Base-by-base conservation (phyloP, 768 basidiomycete species). In the Porpolomopsis calyptriformis region DNA sequence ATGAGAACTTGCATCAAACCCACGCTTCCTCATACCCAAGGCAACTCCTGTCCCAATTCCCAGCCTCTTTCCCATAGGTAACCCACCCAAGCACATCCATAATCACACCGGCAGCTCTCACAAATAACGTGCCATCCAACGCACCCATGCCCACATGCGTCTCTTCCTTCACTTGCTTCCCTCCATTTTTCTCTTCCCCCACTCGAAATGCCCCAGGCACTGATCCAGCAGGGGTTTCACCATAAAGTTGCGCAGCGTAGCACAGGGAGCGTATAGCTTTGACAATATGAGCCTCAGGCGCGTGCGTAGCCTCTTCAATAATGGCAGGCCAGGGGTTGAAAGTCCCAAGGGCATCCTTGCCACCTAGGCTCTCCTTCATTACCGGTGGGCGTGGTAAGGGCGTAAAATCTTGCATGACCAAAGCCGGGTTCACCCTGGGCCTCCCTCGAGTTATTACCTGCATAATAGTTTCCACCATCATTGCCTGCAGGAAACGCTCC, bases 21-120 rank as follows among this genome's bases (percentile, higher is more conserved):
- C 78, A 80, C 9, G 77, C 74, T 7, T 69, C 76, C 47, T 79
- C 75, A 76, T 77, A 80, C 1, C 77, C 78, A 33, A 78, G 59
- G 2, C 68, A 77, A 56, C 72, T 76, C 23, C 68, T 49, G 58
- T 80, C 78, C 80, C 80, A 80, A 26, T 54, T 34, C 14, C 72
- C 69, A 33, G 60, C 67, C 34, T 60, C 49, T 56, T 80, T 70
- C 3, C 78, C 78, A 59, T 72, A 61, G 6, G 63, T 55, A 1
- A 72, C 70, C 78, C 77, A 80, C 0, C 78, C 76, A 51, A 79
- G 57, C 10, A 62, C 69, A 39, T 77, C 64, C 70, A 76, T 68
- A 60, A 77, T 51, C 25, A 76, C 65, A 0, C 77, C 78, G 5
- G 77, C 78, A 12, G 76, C 71, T 34, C 78, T 61, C 4, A 75